Evolutionary conservation across 768 basidiomycete species (phyloP), one percentile per base, ranked within the genome.

Genomic region (Termitomyces sp.): DNA sequence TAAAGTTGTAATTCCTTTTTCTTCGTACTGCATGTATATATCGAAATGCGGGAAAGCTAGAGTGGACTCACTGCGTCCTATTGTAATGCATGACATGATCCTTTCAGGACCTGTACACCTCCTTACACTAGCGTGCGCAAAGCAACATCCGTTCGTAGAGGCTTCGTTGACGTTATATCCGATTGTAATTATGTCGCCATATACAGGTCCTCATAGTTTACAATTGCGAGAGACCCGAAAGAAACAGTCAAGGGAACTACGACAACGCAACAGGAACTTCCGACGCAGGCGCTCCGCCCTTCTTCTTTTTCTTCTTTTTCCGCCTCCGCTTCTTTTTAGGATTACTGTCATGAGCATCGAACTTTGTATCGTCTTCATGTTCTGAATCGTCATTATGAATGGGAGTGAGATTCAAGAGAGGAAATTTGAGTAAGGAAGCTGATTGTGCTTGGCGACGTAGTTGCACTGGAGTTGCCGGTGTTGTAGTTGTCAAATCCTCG

Each of bases 331-430:
- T 87, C 75, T 83, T 87, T 68, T 81, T 87, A 38, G 79, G 71
- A 63, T 67, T 74, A 20, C 61, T 61, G 14, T 59, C 61, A 31
- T 67, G 32, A 29, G 9, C 11, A 32, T 57, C 61, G 7, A 67
- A 61, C 29, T 66, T 66, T 11, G 61, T 52, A 32, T 57, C 54
- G 5, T 46, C 66, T n/a, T 73, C 74, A 15, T 69, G 68, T 8
- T 73, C 76, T 20, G 71, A 73, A 37, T 75, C 72, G 14, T 67
- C 69, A 40, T 73, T 71, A 43, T 71, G 75, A 10, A 70, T 57
- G 55, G 78, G 81, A 31, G 81, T 82, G 45, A 89, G 76, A 66
- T 88, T 88, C 32, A 89, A 73, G 20, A 89, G 62, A 14, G 84
- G 81, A 3, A 75, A 60, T 54, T 75, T 75, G 25, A 75, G 60